phyloP scores from a whole-genome alignment of 1,284 basidiomycete genomes.

The Austropuccinia psidii region DNA sequence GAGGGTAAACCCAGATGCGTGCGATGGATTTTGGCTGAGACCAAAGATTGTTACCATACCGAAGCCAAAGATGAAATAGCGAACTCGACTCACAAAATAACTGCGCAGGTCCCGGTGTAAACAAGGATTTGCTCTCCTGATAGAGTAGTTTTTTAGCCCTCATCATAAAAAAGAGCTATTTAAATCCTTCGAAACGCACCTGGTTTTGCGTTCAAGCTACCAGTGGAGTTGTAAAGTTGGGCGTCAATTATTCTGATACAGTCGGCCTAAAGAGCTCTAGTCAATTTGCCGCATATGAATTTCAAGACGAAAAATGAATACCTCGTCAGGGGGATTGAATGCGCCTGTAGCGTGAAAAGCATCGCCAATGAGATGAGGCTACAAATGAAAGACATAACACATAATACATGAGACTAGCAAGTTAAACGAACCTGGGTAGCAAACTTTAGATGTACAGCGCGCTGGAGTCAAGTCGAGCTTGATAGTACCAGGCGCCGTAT shows the following conservation, averaged over 20 bases:
- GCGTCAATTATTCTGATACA: constrained; percentile 13
- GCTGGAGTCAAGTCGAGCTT: constrained; percentile 26
- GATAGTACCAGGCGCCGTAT: too few relatives aligned
- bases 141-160: too few relatives aligned
- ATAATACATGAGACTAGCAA: not conserved
- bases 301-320: not conserved
- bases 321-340: not conserved
- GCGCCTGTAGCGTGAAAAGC: not conserved
- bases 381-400: not conserved
- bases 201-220: constrained; percentile 3
- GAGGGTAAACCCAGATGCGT: not conserved
- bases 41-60: too few relatives aligned
- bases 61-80: not conserved
- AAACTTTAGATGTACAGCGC: constrained; percentile 5
- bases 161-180: too few relatives aligned
- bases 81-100: not conserved
- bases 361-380: not conserved
- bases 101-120: not conserved
- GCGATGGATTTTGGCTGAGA: constrained; percentile 10
- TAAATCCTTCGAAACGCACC: constrained; percentile 24
- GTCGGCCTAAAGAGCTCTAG: not conserved
- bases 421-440: constrained; percentile 14
- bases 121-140: not conserved
- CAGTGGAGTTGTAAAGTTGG: constrained; percentile 30
- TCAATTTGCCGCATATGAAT: not conserved